These are phyloP conservation scores for Candolleomyces eurysporus DNA, from an alignment of 768 basidiomycete species.

Conservation along the genomic window DNA sequence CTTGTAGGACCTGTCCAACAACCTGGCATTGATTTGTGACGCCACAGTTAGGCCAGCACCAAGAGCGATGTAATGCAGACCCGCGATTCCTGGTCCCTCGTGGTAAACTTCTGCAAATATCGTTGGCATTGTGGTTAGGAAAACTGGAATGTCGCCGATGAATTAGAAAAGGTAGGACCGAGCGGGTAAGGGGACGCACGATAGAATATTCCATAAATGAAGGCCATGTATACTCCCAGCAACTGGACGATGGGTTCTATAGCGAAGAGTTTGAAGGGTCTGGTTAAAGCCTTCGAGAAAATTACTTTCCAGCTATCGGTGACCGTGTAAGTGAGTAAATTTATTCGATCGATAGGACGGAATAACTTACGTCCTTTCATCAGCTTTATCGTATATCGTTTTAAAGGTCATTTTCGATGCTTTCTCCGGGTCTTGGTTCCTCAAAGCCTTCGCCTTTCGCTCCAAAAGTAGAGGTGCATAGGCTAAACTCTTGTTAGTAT, in stretches of 20 bases:
- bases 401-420: constrained; percentile 33
- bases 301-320: constrained; percentile 48
- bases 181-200: constrained; percentile 31
- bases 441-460: constrained; percentile 50
- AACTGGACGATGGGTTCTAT: constrained; percentile 68
- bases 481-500: constrained; percentile 34
- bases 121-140: constrained; percentile 60
- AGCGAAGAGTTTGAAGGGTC: constrained; percentile 67
- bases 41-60: constrained; percentile 57
- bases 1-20: constrained; percentile 55
- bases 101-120: constrained; percentile 59
- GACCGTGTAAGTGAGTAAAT: no score
- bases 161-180: neutral
- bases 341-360: neutral
- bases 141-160: constrained; percentile 40
- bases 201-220: constrained; percentile 63
- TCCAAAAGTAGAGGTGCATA: constrained; percentile 45
- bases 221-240: constrained; percentile 66
- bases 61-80: constrained; percentile 70
- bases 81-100: constrained; percentile 54
- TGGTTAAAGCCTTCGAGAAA: constrained; percentile 49
- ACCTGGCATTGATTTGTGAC: constrained; percentile 53
- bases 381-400: constrained; percentile 45
- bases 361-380: constrained; percentile 41
- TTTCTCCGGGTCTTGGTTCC: constrained; percentile 48